These are phyloP conservation scores for Leptographium galeiforme DNA, from an alignment of 2,329 filamentous ascomycete species.

Conservation along the genomic window DNA sequence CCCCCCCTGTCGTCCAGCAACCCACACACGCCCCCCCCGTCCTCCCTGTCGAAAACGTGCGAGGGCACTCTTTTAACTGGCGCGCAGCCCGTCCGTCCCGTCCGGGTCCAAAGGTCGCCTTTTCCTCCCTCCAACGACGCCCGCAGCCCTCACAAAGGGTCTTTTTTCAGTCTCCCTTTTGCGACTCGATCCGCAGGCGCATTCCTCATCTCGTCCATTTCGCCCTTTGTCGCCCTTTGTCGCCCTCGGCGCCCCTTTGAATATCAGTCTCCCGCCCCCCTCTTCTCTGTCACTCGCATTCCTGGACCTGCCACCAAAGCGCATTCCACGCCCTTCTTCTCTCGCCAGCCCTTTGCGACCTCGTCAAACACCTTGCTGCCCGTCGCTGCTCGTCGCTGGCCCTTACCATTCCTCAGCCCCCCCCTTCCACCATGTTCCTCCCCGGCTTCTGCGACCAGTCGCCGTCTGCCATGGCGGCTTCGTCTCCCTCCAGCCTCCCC, in stretches of 20 bases:
- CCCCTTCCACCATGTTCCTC: conserved; percentile 6
- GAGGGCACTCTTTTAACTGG: too few relatives aligned
- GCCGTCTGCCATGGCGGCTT: not conserved
- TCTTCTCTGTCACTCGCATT: not conserved
- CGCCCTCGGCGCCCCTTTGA: not conserved
- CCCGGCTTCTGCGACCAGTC: conserved; percentile 11
- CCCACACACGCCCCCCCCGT: too few relatives aligned
- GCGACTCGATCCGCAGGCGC: not conserved
- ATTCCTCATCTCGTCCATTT: not conserved
- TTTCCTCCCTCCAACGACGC: too few relatives aligned
- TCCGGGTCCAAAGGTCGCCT: too few relatives aligned
- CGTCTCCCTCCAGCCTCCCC: not conserved
- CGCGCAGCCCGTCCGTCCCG: too few relatives aligned
- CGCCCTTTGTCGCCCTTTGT: not conserved
- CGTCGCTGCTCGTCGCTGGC: too few relatives aligned
- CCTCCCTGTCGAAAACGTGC: too few relatives aligned
- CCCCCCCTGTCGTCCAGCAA: too few relatives aligned
- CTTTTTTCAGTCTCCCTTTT: too few relatives aligned
- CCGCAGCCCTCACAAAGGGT: too few relatives aligned
- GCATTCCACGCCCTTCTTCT: not conserved
- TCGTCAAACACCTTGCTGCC: not conserved
- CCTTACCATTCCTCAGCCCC: not conserved
- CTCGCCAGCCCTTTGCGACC: not conserved
- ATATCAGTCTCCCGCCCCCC: not conserved
- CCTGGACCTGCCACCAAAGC: not conserved